Conservation (phyloP, 2,329 filamentous ascomycete species). For the Paecilomyces sp. region DNA sequence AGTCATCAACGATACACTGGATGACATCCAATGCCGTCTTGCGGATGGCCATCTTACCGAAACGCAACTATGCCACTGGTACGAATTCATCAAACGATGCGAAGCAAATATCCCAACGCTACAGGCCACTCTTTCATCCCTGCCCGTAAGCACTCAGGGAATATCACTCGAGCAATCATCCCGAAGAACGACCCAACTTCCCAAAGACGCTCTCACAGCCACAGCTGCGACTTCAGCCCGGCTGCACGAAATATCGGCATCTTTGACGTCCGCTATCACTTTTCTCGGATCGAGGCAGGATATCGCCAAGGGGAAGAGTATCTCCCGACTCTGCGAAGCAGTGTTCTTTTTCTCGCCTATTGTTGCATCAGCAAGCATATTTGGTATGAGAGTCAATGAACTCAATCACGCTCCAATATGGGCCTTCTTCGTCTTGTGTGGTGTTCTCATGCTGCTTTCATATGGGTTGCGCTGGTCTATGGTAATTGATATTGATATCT, state of each 20-base stretch:
- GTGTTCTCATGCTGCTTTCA: neutral
- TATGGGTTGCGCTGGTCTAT: neutral
- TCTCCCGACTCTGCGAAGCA: neutral
- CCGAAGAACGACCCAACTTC: neutral
- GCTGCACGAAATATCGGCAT: neutral
- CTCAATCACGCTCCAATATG: neutral
- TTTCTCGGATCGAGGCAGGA: neutral
- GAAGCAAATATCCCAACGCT: neutral
- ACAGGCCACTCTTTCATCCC: neutral
- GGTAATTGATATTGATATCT: neutral
- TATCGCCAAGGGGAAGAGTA: neutral
- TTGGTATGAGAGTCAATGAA: neutral
- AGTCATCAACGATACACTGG: neutral
- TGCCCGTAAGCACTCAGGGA: neutral
- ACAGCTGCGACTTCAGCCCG: neutral
- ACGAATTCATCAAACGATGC: neutral
- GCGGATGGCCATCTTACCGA: neutral
- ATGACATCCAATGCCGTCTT: neutral
- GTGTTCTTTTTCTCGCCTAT: neutral
- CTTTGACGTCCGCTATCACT: neutral
- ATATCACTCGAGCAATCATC: neutral
- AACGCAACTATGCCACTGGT: neutral
- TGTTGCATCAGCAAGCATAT: neutral
- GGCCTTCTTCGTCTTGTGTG: neutral
- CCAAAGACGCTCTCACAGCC: neutral